These are phyloP conservation scores for Sarocladium strictum DNA, from an alignment of 2,329 filamentous ascomycete genomes.

Conservation along the genomic window DNA sequence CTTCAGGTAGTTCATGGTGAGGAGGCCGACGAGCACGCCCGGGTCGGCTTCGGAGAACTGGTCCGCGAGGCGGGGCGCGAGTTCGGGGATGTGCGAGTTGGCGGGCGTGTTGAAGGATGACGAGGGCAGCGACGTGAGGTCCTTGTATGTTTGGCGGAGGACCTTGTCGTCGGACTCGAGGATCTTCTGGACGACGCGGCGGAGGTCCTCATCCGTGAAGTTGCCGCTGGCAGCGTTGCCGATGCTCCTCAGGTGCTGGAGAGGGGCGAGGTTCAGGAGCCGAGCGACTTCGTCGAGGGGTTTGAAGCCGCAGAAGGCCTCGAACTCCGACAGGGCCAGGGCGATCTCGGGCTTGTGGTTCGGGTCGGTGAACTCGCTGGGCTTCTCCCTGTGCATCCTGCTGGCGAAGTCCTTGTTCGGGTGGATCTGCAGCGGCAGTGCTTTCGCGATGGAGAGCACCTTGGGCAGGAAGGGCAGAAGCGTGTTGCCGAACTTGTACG, in stretches of 20 bases:
- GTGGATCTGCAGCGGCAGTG: conserved; percentile 69
- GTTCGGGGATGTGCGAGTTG: conserved; percentile 54
- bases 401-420: conserved; percentile 63
- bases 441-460: conserved; percentile 69
- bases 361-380: conserved; percentile 60
- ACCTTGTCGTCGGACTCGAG: conserved; percentile 43
- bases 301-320: conserved; percentile 73
- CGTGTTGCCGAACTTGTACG: conserved; percentile 53
- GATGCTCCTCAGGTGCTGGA: conserved; percentile 17
- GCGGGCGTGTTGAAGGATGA: conserved; percentile 36
- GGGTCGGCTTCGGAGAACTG: conserved; percentile 62
- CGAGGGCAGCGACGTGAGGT: conserved; percentile 29
- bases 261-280: conserved; percentile 44
- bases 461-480: conserved; percentile 69
- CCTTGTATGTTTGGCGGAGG: conserved; percentile 16
- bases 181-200: conserved; percentile 46
- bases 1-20: conserved; percentile 69
- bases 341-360: conserved; percentile 82
- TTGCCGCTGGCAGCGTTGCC: conserved; percentile 23
- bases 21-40: conserved; percentile 61
- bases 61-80: conserved; percentile 57
- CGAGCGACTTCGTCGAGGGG: conserved; percentile 52
- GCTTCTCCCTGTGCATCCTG: conserved; percentile 58
- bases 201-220: conserved; percentile 42
- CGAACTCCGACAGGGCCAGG: conserved; percentile 61